A percentile compares a stretch with the other conserved stretches of the same genome.
Conservation (phyloP, 306 rosid species). For the barrel medic (Medicago truncatula) region DNA sequence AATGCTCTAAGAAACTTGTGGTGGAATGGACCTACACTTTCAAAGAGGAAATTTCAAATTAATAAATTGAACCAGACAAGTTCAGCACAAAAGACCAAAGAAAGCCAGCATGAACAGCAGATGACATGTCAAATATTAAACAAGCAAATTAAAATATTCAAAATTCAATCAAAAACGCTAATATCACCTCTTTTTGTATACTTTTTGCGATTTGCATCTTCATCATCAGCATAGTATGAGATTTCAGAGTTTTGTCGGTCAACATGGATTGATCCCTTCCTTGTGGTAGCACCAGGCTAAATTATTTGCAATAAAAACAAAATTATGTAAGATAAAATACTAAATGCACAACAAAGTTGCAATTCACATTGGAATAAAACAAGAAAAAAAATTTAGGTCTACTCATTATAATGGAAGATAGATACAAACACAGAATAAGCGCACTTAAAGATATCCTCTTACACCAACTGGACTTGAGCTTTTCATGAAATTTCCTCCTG, state of each 20-base stretch:
- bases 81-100: constrained; percentile 33
- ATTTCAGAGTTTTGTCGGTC: constrained; percentile 90
- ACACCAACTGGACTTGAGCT: constrained; percentile 82
- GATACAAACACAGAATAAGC: constrained; percentile 38
- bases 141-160: background rate
- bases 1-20: constrained; percentile 91
- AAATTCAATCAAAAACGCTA: constrained; percentile 24
- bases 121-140: constrained; percentile 24
- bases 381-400: constrained; percentile 15
- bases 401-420: constrained; percentile 16
- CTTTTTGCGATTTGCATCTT: constrained; percentile 83
- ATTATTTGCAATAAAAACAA: constrained; percentile 43
- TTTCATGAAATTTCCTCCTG: constrained; percentile 69
- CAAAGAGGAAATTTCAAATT: constrained; percentile 39
- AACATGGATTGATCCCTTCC: constrained; percentile 72
- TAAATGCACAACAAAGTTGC: constrained; percentile 19
- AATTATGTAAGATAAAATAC: constrained; percentile 36
- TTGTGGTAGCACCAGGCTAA: constrained; percentile 96
- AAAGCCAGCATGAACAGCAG: constrained; percentile 2
- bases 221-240: constrained; percentile 94
- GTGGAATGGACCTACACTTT: constrained; percentile 77
- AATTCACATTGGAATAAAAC: constrained; percentile 31
- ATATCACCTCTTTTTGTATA: constrained; percentile 83
- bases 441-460: constrained; percentile 50
- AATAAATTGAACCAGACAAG: constrained; percentile 36